Evolutionary conservation across 108 stramenopile genomes (phyloP).

Genomic region (Poteriospumella lacustris): DNA sequence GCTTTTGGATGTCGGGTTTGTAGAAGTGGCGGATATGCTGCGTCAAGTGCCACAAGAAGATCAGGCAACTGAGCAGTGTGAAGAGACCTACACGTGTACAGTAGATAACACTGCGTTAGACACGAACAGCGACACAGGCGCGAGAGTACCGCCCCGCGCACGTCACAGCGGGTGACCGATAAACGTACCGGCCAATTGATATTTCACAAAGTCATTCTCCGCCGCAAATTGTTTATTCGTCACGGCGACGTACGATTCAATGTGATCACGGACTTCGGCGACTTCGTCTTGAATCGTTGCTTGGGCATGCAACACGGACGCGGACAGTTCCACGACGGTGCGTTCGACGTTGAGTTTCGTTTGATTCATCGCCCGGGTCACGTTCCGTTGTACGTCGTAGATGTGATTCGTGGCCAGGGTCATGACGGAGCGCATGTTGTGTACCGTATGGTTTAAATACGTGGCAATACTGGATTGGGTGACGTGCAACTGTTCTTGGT

Average conservation of each 20-base stretch:
- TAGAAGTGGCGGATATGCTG: slow-evolving; percentile 69
- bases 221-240: slow-evolving; percentile 82
- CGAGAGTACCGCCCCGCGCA: no score
- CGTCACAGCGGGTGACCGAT: no score
- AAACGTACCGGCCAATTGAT: slow-evolving; percentile 59
- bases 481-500: background rate
- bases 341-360: background rate
- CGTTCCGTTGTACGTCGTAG: background rate
- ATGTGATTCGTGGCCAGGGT: background rate
- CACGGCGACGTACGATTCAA: slow-evolving; percentile 21
- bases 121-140: no score
- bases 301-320: background rate
- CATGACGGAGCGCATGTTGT: background rate
- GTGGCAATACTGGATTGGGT: background rate
- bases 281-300: background rate
- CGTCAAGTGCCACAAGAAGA: slow-evolving; percentile 86
- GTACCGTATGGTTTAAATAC: background rate
- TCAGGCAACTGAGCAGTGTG: slow-evolving; percentile 72
- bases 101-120: no score
- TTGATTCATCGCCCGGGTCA: background rate
- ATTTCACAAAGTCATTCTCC: slow-evolving; percentile 86
- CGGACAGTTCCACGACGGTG: background rate
- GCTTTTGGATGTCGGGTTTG: slow-evolving; percentile 74
- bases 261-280: background rate
- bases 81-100: slow-evolving; percentile 71